A percentile compares a stretch with the other conserved stretches of the same genome.
Evolutionary conservation across 2,329 filamentous ascomycete species (phyloP).

Genomic region (Drechslerella dactyloides): DNA sequence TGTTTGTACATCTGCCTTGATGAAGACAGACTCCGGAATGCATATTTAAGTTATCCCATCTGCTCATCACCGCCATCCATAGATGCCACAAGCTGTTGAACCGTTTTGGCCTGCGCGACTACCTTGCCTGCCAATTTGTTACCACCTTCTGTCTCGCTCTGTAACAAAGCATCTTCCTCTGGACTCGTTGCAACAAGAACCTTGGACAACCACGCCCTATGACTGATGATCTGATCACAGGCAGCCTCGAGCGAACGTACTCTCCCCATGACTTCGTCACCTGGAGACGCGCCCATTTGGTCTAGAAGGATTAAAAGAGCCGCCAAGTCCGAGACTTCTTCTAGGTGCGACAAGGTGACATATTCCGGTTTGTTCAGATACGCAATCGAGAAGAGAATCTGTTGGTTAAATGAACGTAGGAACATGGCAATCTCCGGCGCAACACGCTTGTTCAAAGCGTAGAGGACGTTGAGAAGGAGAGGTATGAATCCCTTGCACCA

Average conservation of each 20-base stretch:
- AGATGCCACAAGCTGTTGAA: conserved; percentile 65
- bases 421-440: conserved; percentile 85
- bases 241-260: conserved; percentile 72
- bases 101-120: conserved; percentile 70
- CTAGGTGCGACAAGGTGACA: conserved; percentile 53
- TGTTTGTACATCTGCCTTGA: background rate
- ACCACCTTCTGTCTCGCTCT: conserved; percentile 69
- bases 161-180: conserved; percentile 52
- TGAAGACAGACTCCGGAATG: background rate
- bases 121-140: conserved; percentile 78
- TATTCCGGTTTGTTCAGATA: conserved; percentile 69
- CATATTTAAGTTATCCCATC: background rate
- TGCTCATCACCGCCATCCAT: conserved; percentile 53
- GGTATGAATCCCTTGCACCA: conserved; percentile 90
- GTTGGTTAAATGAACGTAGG: conserved; percentile 83
- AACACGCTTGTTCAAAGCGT: conserved; percentile 78
- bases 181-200: conserved; percentile 52
- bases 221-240: conserved; percentile 73
- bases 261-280: conserved; percentile 59
- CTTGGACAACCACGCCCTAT: conserved; percentile 54
- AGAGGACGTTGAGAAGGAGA: conserved; percentile 84
- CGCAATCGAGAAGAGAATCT: conserved; percentile 74
- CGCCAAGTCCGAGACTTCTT: conserved; percentile 52
- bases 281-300: conserved; percentile 60
- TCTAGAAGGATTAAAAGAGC: conserved; percentile 52